Base-by-base conservation (phyloP, 139 green algal species). In the Chlorokybus atmophyticus region DNA sequence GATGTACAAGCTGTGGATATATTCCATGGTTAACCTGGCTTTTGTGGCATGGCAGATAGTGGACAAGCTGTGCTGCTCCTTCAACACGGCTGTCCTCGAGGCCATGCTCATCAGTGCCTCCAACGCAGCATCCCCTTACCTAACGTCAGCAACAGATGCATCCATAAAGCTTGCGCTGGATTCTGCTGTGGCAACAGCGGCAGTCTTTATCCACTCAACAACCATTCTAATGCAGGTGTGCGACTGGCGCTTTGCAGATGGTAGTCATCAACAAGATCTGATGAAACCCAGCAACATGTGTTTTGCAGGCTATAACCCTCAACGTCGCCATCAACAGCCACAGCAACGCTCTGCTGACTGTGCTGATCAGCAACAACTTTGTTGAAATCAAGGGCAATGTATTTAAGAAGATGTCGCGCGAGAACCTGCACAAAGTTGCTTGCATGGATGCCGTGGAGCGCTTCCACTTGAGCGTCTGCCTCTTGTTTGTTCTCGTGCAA, bases 321-420 rank as follows among this genome's bases (percentile, higher is more conserved):
- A 80, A 81, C 55, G 73, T 80, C 26, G 71, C 70, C 1, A 71
- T 80, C n/a, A 80, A 80, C 50, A 64, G 31, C 6, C 52, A 67
- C 60, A 74, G 48, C 55, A 73, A 75, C 52, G 52, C 65, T 0
- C 66, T 80, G 29, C 51, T 80, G 10, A 57, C 71, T 3, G 32
- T 80, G 10, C 60, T 80, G 2, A 67, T 80, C 8, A 76, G 64
- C 19, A 80, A 80, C 55, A 80, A 80, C 50, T 80, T 80, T 50
- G 53, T 32, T 1, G 73, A 80, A 60, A 67, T 81, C 42, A 81
- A 81, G 56, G 32, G 66, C 7, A 79, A 66, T 54, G 57, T 81
- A 0, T 81, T 81, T 65, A 81, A 81, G 51, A 65, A 64, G n/a
- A 59, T 76, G 55, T 50, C 58, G 55, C 17, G 25, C n/a, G 58